These are phyloP conservation scores for Talaromyces borbonicus DNA, from an alignment of 495 filamentous ascomycete species.

Conservation along the genomic window DNA sequence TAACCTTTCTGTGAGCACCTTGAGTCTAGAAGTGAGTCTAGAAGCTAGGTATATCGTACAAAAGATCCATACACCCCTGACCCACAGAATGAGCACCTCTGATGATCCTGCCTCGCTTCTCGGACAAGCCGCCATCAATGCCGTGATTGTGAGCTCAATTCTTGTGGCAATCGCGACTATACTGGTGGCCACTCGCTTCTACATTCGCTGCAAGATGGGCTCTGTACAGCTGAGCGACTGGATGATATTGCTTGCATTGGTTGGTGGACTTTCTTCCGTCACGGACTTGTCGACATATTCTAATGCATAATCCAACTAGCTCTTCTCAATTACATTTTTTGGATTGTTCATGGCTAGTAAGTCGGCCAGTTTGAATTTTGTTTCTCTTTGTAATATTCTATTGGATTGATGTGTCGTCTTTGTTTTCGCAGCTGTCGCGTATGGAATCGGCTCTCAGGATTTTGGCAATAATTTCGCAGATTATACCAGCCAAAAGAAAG, in stretches of 20 bases:
- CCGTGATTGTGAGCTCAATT: slow-evolving; percentile 21
- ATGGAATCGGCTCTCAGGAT: slow-evolving; percentile 34
- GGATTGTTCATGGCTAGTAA: slow-evolving; percentile 22
- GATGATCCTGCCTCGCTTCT: slow-evolving; percentile 9
- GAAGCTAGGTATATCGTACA: neutral
- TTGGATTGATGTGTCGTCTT: too few relatives aligned
- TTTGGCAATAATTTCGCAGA: slow-evolving; percentile 25
- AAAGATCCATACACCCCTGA: too few relatives aligned
- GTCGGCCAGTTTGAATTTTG: too few relatives aligned
- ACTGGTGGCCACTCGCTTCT: slow-evolving; percentile 29
- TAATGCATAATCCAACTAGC: slow-evolving; percentile 11
- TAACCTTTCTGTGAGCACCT: too few relatives aligned
- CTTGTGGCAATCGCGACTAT: slow-evolving; percentile 27
- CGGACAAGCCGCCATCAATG: slow-evolving; percentile 10
- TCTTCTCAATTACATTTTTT: slow-evolving; percentile 34
- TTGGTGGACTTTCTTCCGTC: slow-evolving; percentile 11
- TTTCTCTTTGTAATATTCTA: too few relatives aligned
- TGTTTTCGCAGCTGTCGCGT: slow-evolving; percentile 25
- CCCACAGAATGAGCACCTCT: slow-evolving; percentile 1
- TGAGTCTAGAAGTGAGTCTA: neutral
- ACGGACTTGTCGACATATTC: neutral
- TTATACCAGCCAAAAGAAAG: slow-evolving; percentile 30
- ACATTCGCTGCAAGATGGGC: slow-evolving; percentile 25
- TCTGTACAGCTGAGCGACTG: slow-evolving; percentile 34
- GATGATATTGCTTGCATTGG: slow-evolving; percentile 32